Evolutionary conservation across 148 eudicot species (phyloP).

Genomic region (Chenopodium quinoa): DNA sequence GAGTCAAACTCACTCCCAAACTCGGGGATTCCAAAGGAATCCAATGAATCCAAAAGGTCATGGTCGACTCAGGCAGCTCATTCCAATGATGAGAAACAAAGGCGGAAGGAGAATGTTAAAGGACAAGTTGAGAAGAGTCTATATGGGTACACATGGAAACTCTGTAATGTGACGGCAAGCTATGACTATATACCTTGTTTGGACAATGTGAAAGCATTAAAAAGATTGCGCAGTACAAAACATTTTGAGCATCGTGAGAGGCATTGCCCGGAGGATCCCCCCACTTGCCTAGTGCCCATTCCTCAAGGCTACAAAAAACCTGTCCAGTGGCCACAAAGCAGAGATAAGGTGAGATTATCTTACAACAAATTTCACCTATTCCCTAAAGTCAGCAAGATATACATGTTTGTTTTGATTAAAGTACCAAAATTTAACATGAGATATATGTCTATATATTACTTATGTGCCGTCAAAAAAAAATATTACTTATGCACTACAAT

Average conservation of each 20-base stretch:
- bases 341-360: constrained; percentile 54
- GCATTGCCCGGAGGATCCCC: constrained; percentile 77
- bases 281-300: constrained; percentile 61
- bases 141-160: constrained; percentile 52
- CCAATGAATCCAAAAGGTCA: constrained; percentile 56
- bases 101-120: constrained; percentile 38
- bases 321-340: constrained; percentile 74
- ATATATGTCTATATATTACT: not conserved
- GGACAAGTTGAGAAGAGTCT: constrained; percentile 31
- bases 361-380: not conserved
- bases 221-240: constrained; percentile 39
- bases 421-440: not conserved
- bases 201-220: constrained; percentile 65
- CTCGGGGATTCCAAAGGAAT: constrained; percentile 75
- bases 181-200: constrained; percentile 82
- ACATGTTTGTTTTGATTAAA: not conserved
- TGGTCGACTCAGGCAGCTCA: constrained; percentile 81
- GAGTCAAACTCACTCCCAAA: constrained; percentile 34
- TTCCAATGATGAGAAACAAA: constrained; percentile 60
- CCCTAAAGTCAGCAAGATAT: not conserved
- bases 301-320: constrained; percentile 67
- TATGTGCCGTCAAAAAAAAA: too few species aligned
- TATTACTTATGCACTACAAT: not conserved
- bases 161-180: constrained; percentile 73
- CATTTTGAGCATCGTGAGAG: constrained; percentile 84